Evolutionary conservation across 73 alveolate species (phyloP), one percentile per base, ranked within the genome.

Genomic region (Stentor roeselii): DNA sequence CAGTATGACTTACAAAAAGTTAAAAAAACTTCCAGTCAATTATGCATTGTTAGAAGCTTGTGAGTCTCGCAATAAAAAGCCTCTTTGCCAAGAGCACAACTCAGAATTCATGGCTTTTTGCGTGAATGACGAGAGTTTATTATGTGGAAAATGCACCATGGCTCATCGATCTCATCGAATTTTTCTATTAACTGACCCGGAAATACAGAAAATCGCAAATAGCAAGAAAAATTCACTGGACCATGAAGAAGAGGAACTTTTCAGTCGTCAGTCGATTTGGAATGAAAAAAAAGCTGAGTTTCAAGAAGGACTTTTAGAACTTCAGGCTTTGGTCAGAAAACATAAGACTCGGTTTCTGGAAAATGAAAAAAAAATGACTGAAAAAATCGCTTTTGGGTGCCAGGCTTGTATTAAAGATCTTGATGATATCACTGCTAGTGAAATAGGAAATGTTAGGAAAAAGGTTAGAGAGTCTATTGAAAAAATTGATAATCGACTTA

Each of bases 41-140:
- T 67, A 67, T 67, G 80, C 80, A 30, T 67, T 67, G 34, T 30
- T 67, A 67, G 80, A 67, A 50, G 67, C 67, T 50, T 50, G 6
- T 50, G 67, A 50, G 21, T 11, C 30, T 50, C 21, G 30, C 6
- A 50, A 50, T 21, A 50, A 50, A 50, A 50, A 50, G 21, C 67
- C 67, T 11, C 6, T 6, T 11, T 67, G 80, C 42, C 21, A 67
- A 67, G 37, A 21, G 27, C 80, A 67, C 34, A 67, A 32, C 11
- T 21, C 41, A 67, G 80, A 67, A 67, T 27, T 67, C 80, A 32
- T 21, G 37, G 80, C 80, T 27, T 67, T 30, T 32, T 67, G 80
- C 41, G 21, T 27, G 14, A 67, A 21, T 21, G 80, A 67, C 34
- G 37, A 67, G 14, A 1, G 27, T 2, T 67, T 67, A 67, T 67